Evolutionary conservation across 345 rosid genomes (phyloP), one percentile per base, ranked within the genome.

Genomic region (Euphorbia pulcherrima): DNA sequence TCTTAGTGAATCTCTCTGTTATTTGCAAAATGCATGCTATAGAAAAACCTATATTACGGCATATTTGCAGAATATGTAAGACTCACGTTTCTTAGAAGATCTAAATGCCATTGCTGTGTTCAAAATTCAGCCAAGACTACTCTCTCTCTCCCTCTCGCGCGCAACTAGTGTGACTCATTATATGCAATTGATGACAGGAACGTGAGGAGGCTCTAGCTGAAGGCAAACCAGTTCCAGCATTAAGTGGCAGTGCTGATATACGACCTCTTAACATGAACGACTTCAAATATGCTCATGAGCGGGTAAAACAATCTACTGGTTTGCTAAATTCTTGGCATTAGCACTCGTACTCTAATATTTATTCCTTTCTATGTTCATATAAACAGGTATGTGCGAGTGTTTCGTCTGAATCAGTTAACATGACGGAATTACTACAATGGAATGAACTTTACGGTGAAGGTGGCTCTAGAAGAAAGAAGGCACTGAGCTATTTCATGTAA

Each of bases 391-490:
- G 90, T 26, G 90, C 98, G 0, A 92, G 93, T 52, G 93, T 92
- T n/a, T 88, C 93, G n/a, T 86, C 92, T 0, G 97, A 90, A 76
- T 90, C 98, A 0, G 84, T 77, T 30, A 90, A 84, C 83, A 90
- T 88, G 97, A 90, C 82, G 0, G 93, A 76, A 84, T 90, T 92
- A 65, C 66, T 80, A 59, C 86, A 92, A 68, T 92, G 97, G 97
- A 92, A 90, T 24, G 90, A 92, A 74, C 88, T 86, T 24, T 88
- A 88, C 6, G 97, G 98, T 0, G 97, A 90, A 81, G 96, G 92
- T 13, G 98, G 96, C 14, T 92, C 97, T 8, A 82, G 97, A 77
- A 88, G 81, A 77, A 90, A 83, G 80, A 82, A 70, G 80, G 68
- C 95, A 24, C 90, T 90, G 48, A 90, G 93, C 87, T 92, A 87